Evolutionary conservation across 305 asterid species (phyloP).

Genomic region (Euphrasia arctica): DNA sequence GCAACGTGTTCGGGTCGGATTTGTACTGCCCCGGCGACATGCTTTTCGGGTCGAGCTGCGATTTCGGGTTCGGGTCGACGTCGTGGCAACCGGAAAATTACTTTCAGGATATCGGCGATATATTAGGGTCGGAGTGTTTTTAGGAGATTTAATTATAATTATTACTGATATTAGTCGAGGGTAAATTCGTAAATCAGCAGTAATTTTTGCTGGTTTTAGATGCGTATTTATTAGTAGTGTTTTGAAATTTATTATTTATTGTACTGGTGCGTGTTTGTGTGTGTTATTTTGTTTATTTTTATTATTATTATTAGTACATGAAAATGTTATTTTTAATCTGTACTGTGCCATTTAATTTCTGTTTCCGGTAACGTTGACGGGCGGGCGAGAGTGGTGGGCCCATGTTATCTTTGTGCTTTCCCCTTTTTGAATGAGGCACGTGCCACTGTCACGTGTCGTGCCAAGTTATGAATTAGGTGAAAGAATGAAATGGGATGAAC

Average conservation of each 20-base stretch:
- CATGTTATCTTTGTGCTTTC: conserved; percentile 31
- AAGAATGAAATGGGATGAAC: conserved; percentile 58
- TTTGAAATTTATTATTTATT: not conserved
- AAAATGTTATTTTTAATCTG: conserved; percentile 9
- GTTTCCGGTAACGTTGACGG: conserved; percentile 39
- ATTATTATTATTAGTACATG: conserved; percentile 19
- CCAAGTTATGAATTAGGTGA: conserved; percentile 52
- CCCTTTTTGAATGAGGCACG: conserved; percentile 34
- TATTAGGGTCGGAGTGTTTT: conserved; percentile 65
- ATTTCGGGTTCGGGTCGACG: conserved; percentile 45
- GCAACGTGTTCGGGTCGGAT: conserved; percentile 38
- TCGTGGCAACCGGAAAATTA: conserved; percentile 49
- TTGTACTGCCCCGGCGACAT: conserved; percentile 33
- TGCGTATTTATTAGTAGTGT: conserved; percentile 4
- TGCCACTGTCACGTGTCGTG: conserved; percentile 53
- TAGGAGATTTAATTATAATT: not conserved
- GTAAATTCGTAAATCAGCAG: conserved; percentile 29
- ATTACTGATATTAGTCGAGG: not conserved
- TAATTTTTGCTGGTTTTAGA: conserved; percentile 30
- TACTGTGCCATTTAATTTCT: conserved; percentile 3
- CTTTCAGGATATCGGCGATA: conserved; percentile 66
- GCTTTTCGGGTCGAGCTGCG: conserved; percentile 46
- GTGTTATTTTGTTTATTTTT: not conserved
- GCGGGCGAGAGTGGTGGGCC: conserved; percentile 28
- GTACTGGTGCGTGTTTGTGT: conserved; percentile 14